Conservation (phyloP, 1,139 yeast genomes). For the Suhomyces wounanorum region DNA sequence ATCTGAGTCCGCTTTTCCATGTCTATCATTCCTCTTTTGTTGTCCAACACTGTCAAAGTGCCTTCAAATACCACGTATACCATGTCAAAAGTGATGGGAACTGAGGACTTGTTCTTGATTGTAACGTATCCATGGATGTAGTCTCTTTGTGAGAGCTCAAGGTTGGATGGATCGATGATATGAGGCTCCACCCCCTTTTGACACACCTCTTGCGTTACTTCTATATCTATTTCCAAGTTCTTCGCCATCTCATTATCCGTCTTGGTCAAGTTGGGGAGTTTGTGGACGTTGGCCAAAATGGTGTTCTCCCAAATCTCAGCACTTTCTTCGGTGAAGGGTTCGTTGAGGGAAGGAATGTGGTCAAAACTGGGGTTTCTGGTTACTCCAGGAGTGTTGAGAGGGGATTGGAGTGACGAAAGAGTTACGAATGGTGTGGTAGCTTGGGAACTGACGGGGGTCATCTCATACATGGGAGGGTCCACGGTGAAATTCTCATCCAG, state of each 20-base stretch:
- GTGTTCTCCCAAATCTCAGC: conserved; percentile 47
- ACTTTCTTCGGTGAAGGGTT: conserved; percentile 28
- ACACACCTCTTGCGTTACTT: conserved; percentile 44
- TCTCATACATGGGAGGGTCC: conserved; percentile 48
- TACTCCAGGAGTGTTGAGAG: conserved; percentile 10
- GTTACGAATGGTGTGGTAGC: conserved; percentile 13
- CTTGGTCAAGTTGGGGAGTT: conserved; percentile 37
- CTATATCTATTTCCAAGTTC: conserved; percentile 33
- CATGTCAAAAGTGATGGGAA: conserved; percentile 37
- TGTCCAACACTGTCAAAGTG: conserved; percentile 26
- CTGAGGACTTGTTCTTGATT: conserved; percentile 24
- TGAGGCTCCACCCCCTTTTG: conserved; percentile 41
- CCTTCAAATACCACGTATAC: conserved; percentile 40
- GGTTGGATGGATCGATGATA: conserved; percentile 26
- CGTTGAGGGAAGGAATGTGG: conserved; percentile 15
- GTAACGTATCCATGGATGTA: conserved; percentile 39
- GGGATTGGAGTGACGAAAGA: conserved; percentile 15
- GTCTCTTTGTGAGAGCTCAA: conserved; percentile 36
- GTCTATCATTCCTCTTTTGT: conserved; percentile 32
- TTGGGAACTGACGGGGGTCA: conserved; percentile 34
- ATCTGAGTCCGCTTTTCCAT: conserved; percentile 29
- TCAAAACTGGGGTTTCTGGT: conserved; percentile 6
- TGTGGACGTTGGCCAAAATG: conserved; percentile 46
- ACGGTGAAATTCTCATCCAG: conserved; percentile 43
- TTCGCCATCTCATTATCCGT: conserved; percentile 28